Evolutionary conservation across 2,329 filamentous ascomycete genomes (phyloP), one percentile per base, ranked within the genome.

Genomic region (Epichloe gansuensis): DNA sequence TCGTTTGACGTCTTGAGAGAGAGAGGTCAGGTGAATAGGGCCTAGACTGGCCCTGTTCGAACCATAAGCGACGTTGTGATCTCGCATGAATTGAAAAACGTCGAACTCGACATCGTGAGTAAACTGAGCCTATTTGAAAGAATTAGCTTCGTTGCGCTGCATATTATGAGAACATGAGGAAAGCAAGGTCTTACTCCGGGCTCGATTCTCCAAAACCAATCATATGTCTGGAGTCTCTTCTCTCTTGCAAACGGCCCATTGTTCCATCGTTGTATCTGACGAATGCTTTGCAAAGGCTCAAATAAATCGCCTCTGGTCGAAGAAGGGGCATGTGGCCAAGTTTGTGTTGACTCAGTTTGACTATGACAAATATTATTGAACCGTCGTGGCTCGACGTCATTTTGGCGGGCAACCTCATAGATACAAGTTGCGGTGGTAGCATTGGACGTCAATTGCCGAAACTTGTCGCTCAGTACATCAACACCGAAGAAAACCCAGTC

Each of bases 401-500:
- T 82, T 58, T 81, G 74, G 3, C 86, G 83, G 15, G 94, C 83
- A 45, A 82, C 66, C 60, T 90, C 83, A 63, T 86, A 93, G 58
- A 77, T 74, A 60, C 84, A 84, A 58, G 82, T 77, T 2, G 86
- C 85, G 52, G 80, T 80, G 2, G 87, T 91, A 39, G 80, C 77
- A 46, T 81, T 84, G 49, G 76, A 74, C 0, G 85, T 88, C 53
- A 72, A 71, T 38, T 71, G 70, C 64, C 87, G 90, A 72, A 94
- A 94, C 54, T 85, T 80, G 8, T 87, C 80, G 4, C 82, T 83
- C 63, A 94, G 89, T 4, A 83, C 81, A 50, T 84, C 78, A 60
- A 89, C 82, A 67, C 90, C 93, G 75, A 93, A 88, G 70, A 94
- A 91, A 42, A 87, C 84, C 85, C 88, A 94, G 44, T 89, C 85